Percentiles rank a stretch among this genome's conserved stretches.
Conservation (phyloP, 805 yeast species). For the Cyberlindnera americana region DNA sequence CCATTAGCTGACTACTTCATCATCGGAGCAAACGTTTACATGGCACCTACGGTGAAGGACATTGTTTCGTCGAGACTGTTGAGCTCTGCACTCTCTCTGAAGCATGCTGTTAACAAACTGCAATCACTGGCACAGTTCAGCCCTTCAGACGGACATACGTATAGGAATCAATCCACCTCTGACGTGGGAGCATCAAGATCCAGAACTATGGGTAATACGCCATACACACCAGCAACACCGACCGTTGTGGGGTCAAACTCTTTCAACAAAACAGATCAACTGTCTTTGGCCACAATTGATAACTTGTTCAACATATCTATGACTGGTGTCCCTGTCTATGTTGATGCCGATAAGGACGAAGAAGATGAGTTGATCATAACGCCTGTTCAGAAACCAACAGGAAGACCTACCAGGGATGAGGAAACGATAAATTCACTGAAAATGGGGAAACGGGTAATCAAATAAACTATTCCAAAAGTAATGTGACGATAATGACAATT, state of each 20-base stretch:
- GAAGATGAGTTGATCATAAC: constrained; percentile 6
- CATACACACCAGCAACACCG: constrained; percentile 25
- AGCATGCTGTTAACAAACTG: constrained; percentile 44
- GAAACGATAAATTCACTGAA: constrained; percentile 16
- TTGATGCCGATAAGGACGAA: constrained; percentile 17
- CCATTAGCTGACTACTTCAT: constrained; percentile 78
- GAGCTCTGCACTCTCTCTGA: constrained; percentile 31
- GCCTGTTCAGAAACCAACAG: constrained; percentile 11
- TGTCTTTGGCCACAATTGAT: constrained; percentile 25
- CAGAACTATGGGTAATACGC: constrained; percentile 26
- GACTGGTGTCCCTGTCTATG: constrained; percentile 18
- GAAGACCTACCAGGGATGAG: constrained; percentile 13
- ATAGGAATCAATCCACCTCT: constrained; percentile 25
- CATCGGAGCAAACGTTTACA: constrained; percentile 88
- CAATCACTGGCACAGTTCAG: constrained; percentile 50
- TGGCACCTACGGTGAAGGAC: constrained; percentile 76
- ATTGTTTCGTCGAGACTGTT: constrained; percentile 66
- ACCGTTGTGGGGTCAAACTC: constrained; percentile 13
- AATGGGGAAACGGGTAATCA: constrained; percentile 13
- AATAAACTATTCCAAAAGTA: background rate
- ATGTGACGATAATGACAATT: constrained; percentile 1
- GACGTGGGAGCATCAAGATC: constrained; percentile 19
- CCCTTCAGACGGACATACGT: constrained; percentile 59
- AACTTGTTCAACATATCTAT: constrained; percentile 25
- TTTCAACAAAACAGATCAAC: constrained; percentile 9